Base-by-base conservation (phyloP, 1,284 basidiomycete species). In the Gomphus sp. region DNA sequence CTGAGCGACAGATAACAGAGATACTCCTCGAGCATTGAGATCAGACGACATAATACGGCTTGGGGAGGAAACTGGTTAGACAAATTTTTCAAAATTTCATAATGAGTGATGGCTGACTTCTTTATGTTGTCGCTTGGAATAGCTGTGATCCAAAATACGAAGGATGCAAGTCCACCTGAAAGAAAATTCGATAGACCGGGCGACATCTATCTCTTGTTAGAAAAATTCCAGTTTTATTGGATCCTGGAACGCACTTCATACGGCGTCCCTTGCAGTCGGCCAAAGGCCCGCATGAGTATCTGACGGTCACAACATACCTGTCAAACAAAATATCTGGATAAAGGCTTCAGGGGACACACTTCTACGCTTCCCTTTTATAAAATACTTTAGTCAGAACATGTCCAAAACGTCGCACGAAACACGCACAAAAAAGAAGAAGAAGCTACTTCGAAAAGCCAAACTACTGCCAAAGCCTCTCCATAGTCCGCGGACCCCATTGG, bases 61-160 rank as follows among this genome's bases (percentile, higher is more conserved):
- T 37, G 16, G 52, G 56, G 58, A 51, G 59, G 57, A 45, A 52
- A 39, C 28, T 22, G 8, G 5, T 55, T 12, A 55, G 31, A 44
- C 14, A 33, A 14, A 18, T 11, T 16, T 55, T 25, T 16, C 5
- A 41, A 31, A 28, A 25, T 48, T 41, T 49, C 52, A 59, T 58
- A 45, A 16, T 43, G 50, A 11, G 18, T 58, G n/a, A n/a, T n/a
- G 62, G 67, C 73, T 63, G 66, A 87, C 86, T 87, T 89, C 71
- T 91, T 91, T 61, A 89, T 74, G 65, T 87, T 87, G 69, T 92
- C 89, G 33, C 84, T 81, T 0, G 88, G 86, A 52, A 89, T 88
- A 18, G 81, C 86, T 72, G 84, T 81, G 18, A 79, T 72, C 84
- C 84, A 87, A 69, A 78, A 87, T 11, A 73, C 75, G 64, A 85